These are phyloP conservation scores for Cichorium intybus DNA, from an alignment of 140 eudicot genomes.

Conservation along the genomic window DNA sequence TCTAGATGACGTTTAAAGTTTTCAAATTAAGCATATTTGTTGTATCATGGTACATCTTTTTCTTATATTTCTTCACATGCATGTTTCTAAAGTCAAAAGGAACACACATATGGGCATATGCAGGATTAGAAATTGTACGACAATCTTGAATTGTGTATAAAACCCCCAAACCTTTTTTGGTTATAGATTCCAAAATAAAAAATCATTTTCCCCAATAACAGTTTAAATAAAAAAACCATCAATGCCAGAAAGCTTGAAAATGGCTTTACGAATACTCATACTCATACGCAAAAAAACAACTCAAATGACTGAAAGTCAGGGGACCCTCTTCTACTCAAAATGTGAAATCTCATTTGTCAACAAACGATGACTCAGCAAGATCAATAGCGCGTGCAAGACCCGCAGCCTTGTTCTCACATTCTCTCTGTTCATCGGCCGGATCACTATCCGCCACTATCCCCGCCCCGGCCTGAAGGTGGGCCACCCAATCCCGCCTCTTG, in stretches of 20 bases:
- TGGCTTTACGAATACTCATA: no score
- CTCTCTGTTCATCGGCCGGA: conserved; percentile 80
- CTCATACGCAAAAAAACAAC: no score
- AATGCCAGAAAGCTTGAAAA: no score
- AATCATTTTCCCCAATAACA: background rate
- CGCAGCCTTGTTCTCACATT: conserved; percentile 93
- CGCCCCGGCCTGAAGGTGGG: conserved; percentile 93
- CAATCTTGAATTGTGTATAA: background rate
- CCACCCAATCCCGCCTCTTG: conserved; percentile 86
- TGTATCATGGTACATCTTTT: no score
- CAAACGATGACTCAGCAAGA: conserved; percentile 95
- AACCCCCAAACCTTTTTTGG: no score
- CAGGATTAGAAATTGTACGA: background rate
- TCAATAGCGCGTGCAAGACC: conserved; percentile 93
- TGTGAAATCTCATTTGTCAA: conserved; percentile 37
- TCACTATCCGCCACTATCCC: conserved; percentile 89
- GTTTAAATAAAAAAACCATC: background rate
- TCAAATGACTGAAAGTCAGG: no score
- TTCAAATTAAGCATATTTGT: no score
- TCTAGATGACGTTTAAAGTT: no score
- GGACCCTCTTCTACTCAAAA: no score
- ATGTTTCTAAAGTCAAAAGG: background rate
- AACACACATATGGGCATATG: background rate
- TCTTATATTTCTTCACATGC: no score
- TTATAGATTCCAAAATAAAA: no score